These are phyloP conservation scores for Erythrobasidium hasegawianum DNA, from an alignment of 1,284 basidiomycete genomes.

Conservation along the genomic window DNA sequence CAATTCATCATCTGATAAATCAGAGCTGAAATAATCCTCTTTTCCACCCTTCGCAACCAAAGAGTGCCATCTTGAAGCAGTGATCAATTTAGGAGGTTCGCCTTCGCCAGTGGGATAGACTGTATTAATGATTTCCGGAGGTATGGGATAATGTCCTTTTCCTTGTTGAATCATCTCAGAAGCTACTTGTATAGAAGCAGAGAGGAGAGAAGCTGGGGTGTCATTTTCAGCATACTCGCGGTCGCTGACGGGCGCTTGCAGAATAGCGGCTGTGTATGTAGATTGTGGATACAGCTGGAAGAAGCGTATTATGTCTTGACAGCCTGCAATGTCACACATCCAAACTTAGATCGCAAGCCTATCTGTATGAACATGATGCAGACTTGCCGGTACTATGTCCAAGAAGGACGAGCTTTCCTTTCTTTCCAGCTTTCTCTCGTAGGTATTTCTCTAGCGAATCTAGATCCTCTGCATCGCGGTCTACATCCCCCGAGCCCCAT, in stretches of 20 bases:
- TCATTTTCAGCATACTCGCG: constrained; percentile 16
- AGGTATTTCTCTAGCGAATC: constrained; percentile 20
- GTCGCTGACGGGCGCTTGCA: constrained; percentile 33
- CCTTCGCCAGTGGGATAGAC: constrained; percentile 11
- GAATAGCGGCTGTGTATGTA: constrained; percentile 11
- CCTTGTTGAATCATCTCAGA: constrained; percentile 13
- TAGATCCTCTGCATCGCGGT: constrained; percentile 34
- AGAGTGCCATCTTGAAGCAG: constrained; percentile 21
- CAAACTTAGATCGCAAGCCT: no score
- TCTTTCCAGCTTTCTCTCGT: constrained; percentile 6
- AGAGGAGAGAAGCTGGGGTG: background rate
- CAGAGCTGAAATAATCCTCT: constrained; percentile 30
- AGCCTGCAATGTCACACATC: constrained; percentile 18
- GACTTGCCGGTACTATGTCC: constrained; percentile 29
- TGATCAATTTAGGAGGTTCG: constrained; percentile 7
- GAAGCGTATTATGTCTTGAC: constrained; percentile 32
- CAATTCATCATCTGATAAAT: constrained; percentile 6
- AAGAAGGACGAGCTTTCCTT: constrained; percentile 28
- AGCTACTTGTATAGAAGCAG: background rate
- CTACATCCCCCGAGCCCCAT: constrained; percentile 16
- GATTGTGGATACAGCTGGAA: constrained; percentile 18
- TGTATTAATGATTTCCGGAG: constrained; percentile 8
- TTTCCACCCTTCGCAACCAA: constrained; percentile 18
- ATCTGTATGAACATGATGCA: no score
- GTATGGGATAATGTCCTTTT: constrained; percentile 10